Conservation (phyloP, 1,139 yeast species). For the Hemisphaericaspora subhashii region DNA sequence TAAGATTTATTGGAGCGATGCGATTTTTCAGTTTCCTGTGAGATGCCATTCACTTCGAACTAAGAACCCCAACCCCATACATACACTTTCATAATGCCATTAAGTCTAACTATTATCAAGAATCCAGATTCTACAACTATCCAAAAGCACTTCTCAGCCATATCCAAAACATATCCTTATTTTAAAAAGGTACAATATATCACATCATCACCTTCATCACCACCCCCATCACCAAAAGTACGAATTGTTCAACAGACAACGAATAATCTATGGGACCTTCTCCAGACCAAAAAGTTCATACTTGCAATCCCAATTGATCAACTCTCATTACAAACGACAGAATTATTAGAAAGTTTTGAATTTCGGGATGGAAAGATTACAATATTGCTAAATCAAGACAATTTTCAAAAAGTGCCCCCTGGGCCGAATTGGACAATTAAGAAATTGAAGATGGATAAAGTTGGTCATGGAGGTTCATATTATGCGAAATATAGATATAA, state of each 20-base stretch:
- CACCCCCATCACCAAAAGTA: background rate
- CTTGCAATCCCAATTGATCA: slow-evolving; percentile 9
- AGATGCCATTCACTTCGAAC: background rate
- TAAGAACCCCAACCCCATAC: background rate
- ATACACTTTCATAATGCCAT: background rate
- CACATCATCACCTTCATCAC: background rate
- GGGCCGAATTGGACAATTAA: slow-evolving; percentile 3
- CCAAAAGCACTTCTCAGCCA: background rate
- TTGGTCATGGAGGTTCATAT: slow-evolving; percentile 11
- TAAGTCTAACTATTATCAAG: background rate
- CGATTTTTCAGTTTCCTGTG: background rate
- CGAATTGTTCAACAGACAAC: slow-evolving; percentile 1
- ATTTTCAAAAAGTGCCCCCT: slow-evolving; percentile 11
- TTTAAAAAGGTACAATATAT: slow-evolving; percentile 2
- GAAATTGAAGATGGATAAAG: slow-evolving; percentile 7
- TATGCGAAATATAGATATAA: slow-evolving; percentile 6
- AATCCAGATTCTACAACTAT: background rate
- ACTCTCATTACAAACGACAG: background rate
- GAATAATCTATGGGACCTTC: slow-evolving; percentile 5
- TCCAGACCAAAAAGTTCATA: slow-evolving; percentile 2
- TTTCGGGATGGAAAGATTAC: slow-evolving; percentile 1
- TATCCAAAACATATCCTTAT: background rate
- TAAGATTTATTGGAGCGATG: too few relatives aligned
- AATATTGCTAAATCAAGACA: slow-evolving; percentile 6
- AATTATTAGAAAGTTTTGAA: slow-evolving; percentile 5